A percentile compares a stretch with the other conserved stretches of the same genome.
Evolutionary conservation across 352 stramenopile species (phyloP).

Genomic region (Phytophthora chlamydospora): DNA sequence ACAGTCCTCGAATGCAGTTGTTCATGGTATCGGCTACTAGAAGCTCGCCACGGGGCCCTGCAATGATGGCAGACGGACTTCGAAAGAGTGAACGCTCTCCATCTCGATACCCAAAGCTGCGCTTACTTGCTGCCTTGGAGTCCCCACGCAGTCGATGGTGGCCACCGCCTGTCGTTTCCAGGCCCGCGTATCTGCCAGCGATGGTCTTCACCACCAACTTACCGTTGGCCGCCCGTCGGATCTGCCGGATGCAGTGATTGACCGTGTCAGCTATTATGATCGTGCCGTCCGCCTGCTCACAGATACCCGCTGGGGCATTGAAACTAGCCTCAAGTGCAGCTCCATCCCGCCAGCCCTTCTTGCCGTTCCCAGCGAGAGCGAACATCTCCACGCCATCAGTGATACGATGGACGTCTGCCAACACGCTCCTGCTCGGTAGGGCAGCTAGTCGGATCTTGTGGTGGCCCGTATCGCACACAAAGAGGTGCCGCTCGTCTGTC

Average conservation of each 20-base stretch:
- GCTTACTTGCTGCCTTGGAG: constrained; percentile 11
- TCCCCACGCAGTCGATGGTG: constrained; percentile 5
- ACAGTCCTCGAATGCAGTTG: constrained; percentile 54
- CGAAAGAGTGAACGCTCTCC: constrained; percentile 47
- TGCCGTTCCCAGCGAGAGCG: constrained; percentile 47
- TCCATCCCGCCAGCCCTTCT: constrained; percentile 53
- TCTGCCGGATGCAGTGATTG: constrained; percentile 63
- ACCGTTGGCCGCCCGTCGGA: constrained; percentile 30
- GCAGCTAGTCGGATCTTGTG: constrained; percentile 57
- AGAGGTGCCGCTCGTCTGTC: constrained; percentile 46
- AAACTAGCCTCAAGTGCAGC: constrained; percentile 45
- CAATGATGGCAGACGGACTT: constrained; percentile 42
- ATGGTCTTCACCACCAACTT: constrained; percentile 47
- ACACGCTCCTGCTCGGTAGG: constrained; percentile 33
- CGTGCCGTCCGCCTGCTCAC: constrained; percentile 42
- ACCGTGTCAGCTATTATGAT: constrained; percentile 56
- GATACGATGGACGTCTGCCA: constrained; percentile 16
- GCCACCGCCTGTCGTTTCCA: background rate
- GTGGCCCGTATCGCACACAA: constrained; percentile 63
- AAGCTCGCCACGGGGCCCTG: constrained; percentile 36
- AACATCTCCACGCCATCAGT: constrained; percentile 45
- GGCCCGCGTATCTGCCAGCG: constrained; percentile 31
- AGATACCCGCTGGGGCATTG: constrained; percentile 46
- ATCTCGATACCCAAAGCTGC: constrained; percentile 37
- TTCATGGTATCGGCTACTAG: constrained; percentile 66